Base-by-base conservation (phyloP, 768 basidiomycete species). In the Mycena rosella region DNA sequence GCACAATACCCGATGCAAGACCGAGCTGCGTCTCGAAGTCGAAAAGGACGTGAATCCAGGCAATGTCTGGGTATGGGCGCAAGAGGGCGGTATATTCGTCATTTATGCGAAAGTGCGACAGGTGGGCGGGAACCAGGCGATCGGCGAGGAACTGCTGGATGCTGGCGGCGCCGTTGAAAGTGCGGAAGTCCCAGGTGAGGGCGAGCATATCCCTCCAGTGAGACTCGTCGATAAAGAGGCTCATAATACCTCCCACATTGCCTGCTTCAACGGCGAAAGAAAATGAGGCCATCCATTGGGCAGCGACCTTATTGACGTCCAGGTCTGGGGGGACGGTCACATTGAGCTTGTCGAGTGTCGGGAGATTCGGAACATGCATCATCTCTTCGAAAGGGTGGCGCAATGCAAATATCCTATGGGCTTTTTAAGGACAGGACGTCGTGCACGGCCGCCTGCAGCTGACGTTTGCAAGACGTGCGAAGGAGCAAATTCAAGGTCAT, bases 201-300 rank as follows among this genome's bases (percentile, higher is more conserved):
- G 86, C 82, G n/a, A 89, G 82, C 57, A 86, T 79, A 68, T 91
- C 89, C 15, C 88, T 78, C 90, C 89, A 91, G 64, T 85, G 85
- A 6, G 80, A 80, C 58, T 81, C 82, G 1, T 75, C 71, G 68
- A 80, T 61, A 51, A 85, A 74, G 15, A 82, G 73, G 10, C 72
- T 72, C n/a, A 80, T 63, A 40, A 87, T 73, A 17, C 76, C 76
- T 26, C 78, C 73, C 1, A 56, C 56, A 24, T 78, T 65, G 42
- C 64, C 54, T 5, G 71, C 40, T 38, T 69, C 72, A 10, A 65
- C 58, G 18, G 63, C 63, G 3, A 48, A 27, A 20, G 68, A 38
- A 36, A 80, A 80, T 0, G 69, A 52, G 1, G 68, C 38, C 55
- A 81, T 74, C 79, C 78, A 82, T 15, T 66, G 58, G 32, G 65